phyloP scores from a whole-genome alignment of 768 basidiomycete species.

The Serendipita indica region DNA sequence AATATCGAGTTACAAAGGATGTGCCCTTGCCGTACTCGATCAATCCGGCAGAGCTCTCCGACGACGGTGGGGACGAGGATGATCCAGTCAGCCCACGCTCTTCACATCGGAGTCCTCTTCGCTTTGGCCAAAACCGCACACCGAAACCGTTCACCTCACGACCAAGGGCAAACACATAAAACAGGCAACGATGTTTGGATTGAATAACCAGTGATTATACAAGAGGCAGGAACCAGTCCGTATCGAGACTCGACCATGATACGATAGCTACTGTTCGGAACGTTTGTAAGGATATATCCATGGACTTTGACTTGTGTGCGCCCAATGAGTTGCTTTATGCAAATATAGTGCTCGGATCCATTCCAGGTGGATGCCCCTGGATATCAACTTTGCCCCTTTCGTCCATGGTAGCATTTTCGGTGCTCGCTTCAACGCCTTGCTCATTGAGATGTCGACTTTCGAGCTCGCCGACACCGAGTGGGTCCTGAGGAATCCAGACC shows the following conservation, averaged over 20 bases:
- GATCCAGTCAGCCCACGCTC: constrained; percentile 17
- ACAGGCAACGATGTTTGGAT: too few relatives aligned
- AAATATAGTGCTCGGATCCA: constrained; percentile 4
- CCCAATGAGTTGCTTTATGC: too few relatives aligned
- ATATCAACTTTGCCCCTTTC: constrained; percentile 47
- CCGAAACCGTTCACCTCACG: too few relatives aligned
- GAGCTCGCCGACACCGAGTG: constrained; percentile 40
- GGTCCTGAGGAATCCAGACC: constrained; percentile 76
- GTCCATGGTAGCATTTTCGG: constrained; percentile 41
- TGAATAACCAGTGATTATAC: too few relatives aligned
- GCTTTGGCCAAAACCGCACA: too few relatives aligned
- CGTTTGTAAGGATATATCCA: too few relatives aligned
- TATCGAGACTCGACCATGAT: too few relatives aligned
- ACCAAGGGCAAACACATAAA: too few relatives aligned
- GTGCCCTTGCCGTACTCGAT: constrained; percentile 67
- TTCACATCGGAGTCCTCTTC: not conserved
- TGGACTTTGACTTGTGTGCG: too few relatives aligned
- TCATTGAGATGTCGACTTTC: constrained; percentile 44
- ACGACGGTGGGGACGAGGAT: constrained; percentile 30
- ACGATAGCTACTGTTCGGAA: too few relatives aligned
- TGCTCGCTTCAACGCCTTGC: constrained; percentile 37
- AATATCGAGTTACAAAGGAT: constrained; percentile 77
- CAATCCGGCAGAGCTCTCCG: constrained; percentile 30
- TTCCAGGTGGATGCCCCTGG: constrained; percentile 29
- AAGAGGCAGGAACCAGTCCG: too few relatives aligned